phyloP scores from a whole-genome alignment of 108 stramenopile genomes.

The Pseudonitzschia delicatissima region DNA sequence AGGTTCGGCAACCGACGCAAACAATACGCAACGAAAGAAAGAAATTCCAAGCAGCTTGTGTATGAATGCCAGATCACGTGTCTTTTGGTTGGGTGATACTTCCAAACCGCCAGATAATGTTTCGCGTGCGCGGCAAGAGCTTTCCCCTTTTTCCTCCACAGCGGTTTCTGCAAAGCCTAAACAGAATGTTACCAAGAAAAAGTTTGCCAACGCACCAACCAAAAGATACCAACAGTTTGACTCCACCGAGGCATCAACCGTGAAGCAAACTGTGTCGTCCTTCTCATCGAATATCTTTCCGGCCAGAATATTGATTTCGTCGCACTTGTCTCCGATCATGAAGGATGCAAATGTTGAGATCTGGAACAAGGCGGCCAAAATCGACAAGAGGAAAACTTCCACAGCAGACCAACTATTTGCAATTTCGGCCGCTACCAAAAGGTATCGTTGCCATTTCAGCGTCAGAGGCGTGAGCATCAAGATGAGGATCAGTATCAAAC shows the following conservation, averaged over 20 bases:
- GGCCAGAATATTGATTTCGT: slow-evolving; percentile 55
- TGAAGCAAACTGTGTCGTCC: slow-evolving; percentile 68
- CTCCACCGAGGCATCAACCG: slow-evolving; percentile 64
- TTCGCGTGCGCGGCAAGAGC: neutral
- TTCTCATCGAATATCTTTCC: slow-evolving; percentile 33
- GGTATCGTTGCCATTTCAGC: slow-evolving; percentile 36
- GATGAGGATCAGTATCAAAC: slow-evolving; percentile 48
- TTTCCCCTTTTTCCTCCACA: slow-evolving; percentile 50
- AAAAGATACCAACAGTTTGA: slow-evolving; percentile 54
- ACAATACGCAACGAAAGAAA: neutral
- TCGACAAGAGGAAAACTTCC: slow-evolving; percentile 84
- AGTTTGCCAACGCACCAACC: slow-evolving; percentile 62
- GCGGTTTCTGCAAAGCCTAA: slow-evolving; percentile 65
- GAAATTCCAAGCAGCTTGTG: neutral
- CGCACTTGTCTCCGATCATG: slow-evolving; percentile 83
- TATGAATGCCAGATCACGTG: neutral
- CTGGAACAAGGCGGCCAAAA: slow-evolving; percentile 74
- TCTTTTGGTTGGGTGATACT: neutral
- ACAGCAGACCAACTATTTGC: slow-evolving; percentile 88
- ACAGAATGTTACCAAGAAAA: slow-evolving; percentile 47
- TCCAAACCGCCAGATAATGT: neutral
- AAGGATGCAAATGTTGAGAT: slow-evolving; percentile 81
- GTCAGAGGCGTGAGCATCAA: slow-evolving; percentile 74
- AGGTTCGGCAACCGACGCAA: neutral
- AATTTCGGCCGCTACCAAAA: slow-evolving; percentile 74